Conservation (phyloP, 768 basidiomycete genomes). For the Dentipellis fragilis region DNA sequence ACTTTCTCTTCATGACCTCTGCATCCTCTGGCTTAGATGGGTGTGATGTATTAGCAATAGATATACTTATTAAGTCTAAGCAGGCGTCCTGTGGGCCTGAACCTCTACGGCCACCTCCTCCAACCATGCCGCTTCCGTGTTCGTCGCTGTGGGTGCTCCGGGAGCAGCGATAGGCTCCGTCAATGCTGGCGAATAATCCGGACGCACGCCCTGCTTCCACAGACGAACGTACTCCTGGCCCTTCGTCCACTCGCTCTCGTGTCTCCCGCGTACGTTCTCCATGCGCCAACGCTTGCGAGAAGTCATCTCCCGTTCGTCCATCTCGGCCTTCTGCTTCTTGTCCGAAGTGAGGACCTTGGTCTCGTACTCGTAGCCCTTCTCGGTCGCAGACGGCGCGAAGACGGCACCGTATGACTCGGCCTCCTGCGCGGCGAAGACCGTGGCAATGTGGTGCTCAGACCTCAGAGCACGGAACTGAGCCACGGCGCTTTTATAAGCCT, state of each 20-base stretch:
- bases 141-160: not conserved
- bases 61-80: not conserved
- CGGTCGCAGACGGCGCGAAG: constrained; percentile 52
- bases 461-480: constrained; percentile 85
- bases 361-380: constrained; percentile 52
- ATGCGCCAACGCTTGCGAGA: constrained; percentile 75
- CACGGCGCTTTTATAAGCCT: constrained; percentile 73
- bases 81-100: not conserved
- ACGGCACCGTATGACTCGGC: constrained; percentile 65
- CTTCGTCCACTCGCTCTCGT: constrained; percentile 48
- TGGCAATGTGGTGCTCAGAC: constrained; percentile 72
- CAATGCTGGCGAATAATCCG: constrained; percentile 51
- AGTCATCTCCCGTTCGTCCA: constrained; percentile 46
- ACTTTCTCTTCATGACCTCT: not conserved
- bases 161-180: constrained; percentile 22
- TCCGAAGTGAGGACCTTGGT: constrained; percentile 50
- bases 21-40: not conserved
- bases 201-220: constrained; percentile 62
- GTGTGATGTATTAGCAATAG: not conserved
- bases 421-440: constrained; percentile 68
- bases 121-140: not conserved
- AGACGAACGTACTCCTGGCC: constrained; percentile 63
- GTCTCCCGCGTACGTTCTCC: constrained; percentile 15
- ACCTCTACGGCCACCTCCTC: not conserved
- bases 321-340: constrained; percentile 42